phyloP scores from a whole-genome alignment of 495 filamentous ascomycete species.

The Penicillium arizonense region DNA sequence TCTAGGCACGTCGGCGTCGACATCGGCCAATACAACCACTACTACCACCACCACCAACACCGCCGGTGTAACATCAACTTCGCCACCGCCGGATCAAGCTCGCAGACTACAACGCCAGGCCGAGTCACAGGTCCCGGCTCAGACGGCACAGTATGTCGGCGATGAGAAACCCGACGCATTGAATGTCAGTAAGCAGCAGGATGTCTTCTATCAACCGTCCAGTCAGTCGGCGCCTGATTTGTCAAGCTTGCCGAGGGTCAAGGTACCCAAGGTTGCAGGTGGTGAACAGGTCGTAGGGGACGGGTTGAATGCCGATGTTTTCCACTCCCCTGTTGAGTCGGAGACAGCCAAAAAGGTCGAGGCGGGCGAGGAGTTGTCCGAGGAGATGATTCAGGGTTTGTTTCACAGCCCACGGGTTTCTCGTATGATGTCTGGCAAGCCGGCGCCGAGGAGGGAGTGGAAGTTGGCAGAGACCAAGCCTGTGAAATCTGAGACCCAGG shows the following conservation, averaged over 20 bases:
- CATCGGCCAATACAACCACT: constrained; percentile 7
- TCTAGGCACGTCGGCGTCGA: background rate
- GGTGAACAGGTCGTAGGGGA: constrained; percentile 39
- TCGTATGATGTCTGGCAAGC: constrained; percentile 44
- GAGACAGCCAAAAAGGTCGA: constrained; percentile 8
- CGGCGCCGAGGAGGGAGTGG: constrained; percentile 18
- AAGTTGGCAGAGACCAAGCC: constrained; percentile 8
- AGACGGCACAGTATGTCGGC: constrained; percentile 26
- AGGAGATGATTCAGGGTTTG: constrained; percentile 58
- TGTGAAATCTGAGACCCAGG: constrained; percentile 15
- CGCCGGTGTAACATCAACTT: background rate
- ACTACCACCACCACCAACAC: no score
- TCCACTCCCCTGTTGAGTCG: constrained; percentile 38
- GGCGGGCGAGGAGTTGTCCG: constrained; percentile 44
- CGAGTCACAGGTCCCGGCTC: constrained; percentile 57
- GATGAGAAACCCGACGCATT: constrained; percentile 18
- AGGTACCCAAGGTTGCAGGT: constrained; percentile 55
- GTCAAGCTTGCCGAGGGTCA: constrained; percentile 57
- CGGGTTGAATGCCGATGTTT: constrained; percentile 58
- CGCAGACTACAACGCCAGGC: constrained; percentile 49
- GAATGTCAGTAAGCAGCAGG: constrained; percentile 49
- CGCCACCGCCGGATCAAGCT: constrained; percentile 34
- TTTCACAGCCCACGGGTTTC: constrained; percentile 63
- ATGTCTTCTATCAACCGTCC: constrained; percentile 58
- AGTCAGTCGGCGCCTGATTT: constrained; percentile 40